A percentile compares a stretch with the other conserved stretches of the same genome.
phyloP scores from a whole-genome alignment of 768 basidiomycete species.

The Galerina marginata region DNA sequence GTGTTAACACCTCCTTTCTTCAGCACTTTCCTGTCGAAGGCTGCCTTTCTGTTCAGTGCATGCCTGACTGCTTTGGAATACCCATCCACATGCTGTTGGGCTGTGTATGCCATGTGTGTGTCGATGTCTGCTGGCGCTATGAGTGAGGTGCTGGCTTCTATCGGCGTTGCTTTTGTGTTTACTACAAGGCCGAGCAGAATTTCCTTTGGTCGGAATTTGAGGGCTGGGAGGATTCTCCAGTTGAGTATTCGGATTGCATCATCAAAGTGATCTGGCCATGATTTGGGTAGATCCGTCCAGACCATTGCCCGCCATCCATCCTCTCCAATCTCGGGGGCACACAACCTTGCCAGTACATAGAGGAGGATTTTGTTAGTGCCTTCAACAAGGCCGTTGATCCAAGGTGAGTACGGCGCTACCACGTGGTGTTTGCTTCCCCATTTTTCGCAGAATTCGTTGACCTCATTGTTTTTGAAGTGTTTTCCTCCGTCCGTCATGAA shows the following conservation, averaged over 20 bases:
- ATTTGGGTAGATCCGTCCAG: slow-evolving; percentile 19
- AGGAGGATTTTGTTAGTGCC: slow-evolving; percentile 38
- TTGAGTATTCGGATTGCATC: slow-evolving; percentile 31
- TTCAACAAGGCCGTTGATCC: slow-evolving; percentile 40
- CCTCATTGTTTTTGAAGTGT: slow-evolving; percentile 40
- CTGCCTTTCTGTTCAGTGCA: slow-evolving; percentile 1
- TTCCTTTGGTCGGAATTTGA: slow-evolving; percentile 36
- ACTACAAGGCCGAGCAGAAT: slow-evolving; percentile 34
- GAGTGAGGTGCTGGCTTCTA: too few relatives aligned
- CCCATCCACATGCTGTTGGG: slow-evolving; percentile 35
- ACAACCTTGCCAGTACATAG: slow-evolving; percentile 31
- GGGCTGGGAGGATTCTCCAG: slow-evolving; percentile 28
- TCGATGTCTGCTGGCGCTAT: not conserved
- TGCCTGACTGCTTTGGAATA: slow-evolving; percentile 28
- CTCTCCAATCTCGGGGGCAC: slow-evolving; percentile 37
- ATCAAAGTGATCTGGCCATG: slow-evolving; percentile 40
- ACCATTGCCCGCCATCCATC: slow-evolving; percentile 23
- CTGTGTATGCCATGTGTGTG: slow-evolving; percentile 34
- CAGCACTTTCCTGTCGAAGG: slow-evolving; percentile 2
- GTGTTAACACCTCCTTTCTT: too few relatives aligned
- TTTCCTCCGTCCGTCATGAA: slow-evolving; percentile 43
- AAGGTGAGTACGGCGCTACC: slow-evolving; percentile 40
- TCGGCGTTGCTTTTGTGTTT: slow-evolving; percentile 34
- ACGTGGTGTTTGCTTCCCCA: slow-evolving; percentile 24
- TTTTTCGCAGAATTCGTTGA: slow-evolving; percentile 29